phyloP scores from a whole-genome alignment of 768 basidiomycete genomes.

The Boletellus sp. region DNA sequence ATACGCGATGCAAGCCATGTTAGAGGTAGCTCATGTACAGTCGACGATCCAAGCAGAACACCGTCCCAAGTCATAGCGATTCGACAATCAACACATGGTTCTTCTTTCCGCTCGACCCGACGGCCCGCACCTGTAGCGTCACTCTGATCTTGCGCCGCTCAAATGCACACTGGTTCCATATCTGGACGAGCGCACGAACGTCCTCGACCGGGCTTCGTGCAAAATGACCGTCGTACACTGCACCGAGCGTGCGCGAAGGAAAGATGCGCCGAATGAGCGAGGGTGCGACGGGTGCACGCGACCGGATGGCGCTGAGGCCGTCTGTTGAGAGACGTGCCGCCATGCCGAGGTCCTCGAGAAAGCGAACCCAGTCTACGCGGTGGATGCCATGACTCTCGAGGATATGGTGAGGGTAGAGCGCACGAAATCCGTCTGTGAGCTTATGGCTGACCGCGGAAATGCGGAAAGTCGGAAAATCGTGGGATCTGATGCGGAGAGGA shows the following conservation, averaged over 20 bases:
- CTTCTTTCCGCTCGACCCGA: slow-evolving; percentile 2
- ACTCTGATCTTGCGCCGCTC: slow-evolving; percentile 30
- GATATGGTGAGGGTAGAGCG: slow-evolving; percentile 23
- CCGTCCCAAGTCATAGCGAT: slow-evolving; percentile 17
- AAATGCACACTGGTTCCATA: slow-evolving; percentile 33
- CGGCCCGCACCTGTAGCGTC: slow-evolving; percentile 9
- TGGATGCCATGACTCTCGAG: slow-evolving; percentile 29
- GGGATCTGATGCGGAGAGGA: slow-evolving; percentile 25
- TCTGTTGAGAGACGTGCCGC: slow-evolving; percentile 24
- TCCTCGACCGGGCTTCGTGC: slow-evolving; percentile 15
- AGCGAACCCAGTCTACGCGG: slow-evolving; percentile 28
- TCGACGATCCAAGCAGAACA: background rate
- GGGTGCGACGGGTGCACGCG: slow-evolving; percentile 17
- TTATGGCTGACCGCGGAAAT: slow-evolving; percentile 21
- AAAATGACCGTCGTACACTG: slow-evolving; percentile 21
- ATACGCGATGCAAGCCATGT: background rate
- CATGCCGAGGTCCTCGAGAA: slow-evolving; percentile 27
- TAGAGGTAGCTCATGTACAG: background rate
- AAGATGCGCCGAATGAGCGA: slow-evolving; percentile 16
- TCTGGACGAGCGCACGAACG: slow-evolving; percentile 23
- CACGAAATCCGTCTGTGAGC: slow-evolving; percentile 24
- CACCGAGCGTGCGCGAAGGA: slow-evolving; percentile 10
- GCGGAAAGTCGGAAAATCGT: slow-evolving; percentile 26
- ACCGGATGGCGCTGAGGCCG: slow-evolving; percentile 22
- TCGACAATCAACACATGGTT: slow-evolving; percentile 22